phyloP scores from a whole-genome alignment of 345 rosid species.

The Leavenworthia alabamica region DNA sequence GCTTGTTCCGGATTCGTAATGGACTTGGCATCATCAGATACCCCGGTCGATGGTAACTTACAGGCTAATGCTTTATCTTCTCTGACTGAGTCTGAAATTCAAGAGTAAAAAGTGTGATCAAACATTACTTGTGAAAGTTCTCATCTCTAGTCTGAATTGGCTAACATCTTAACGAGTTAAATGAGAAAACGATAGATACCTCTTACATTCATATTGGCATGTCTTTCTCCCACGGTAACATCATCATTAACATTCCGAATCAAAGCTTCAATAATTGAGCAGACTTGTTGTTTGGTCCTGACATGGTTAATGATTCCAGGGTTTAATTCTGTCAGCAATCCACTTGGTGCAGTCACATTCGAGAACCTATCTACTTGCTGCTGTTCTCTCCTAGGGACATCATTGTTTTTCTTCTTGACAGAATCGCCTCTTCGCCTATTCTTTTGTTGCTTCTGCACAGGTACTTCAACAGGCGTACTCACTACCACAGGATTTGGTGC shows the following conservation, averaged over 20 bases:
- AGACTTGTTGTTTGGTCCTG: constrained; percentile 82
- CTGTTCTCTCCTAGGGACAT: constrained; percentile 37
- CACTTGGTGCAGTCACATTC: constrained; percentile 85
- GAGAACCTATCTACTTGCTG: constrained; percentile 75
- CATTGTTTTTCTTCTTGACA: constrained; percentile 38
- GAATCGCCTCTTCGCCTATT: constrained; percentile 50
- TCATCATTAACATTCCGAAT: constrained; percentile 46
- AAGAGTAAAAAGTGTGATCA: constrained; percentile 27
- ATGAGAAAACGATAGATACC: constrained; percentile 27
- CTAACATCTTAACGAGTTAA: constrained; percentile 28
- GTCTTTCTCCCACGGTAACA: constrained; percentile 26
- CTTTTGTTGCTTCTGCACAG: constrained; percentile 61
- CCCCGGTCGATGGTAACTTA: constrained; percentile 50
- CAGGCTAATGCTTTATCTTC: constrained; percentile 41
- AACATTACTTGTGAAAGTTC: constrained; percentile 22
- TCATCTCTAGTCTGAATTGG: constrained; percentile 14
- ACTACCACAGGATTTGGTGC: constrained; percentile 34
- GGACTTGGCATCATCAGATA: constrained; percentile 39
- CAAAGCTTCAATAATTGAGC: constrained; percentile 75
- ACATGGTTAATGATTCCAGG: constrained; percentile 93
- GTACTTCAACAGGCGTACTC: constrained; percentile 48
- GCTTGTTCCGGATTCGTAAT: constrained; percentile 40
- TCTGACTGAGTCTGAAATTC: constrained; percentile 32
- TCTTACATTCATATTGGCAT: constrained; percentile 31
- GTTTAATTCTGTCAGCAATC: constrained; percentile 74